These are phyloP conservation scores for Heritiera littoralis DNA, from an alignment of 345 rosid species.

Conservation along the genomic window DNA sequence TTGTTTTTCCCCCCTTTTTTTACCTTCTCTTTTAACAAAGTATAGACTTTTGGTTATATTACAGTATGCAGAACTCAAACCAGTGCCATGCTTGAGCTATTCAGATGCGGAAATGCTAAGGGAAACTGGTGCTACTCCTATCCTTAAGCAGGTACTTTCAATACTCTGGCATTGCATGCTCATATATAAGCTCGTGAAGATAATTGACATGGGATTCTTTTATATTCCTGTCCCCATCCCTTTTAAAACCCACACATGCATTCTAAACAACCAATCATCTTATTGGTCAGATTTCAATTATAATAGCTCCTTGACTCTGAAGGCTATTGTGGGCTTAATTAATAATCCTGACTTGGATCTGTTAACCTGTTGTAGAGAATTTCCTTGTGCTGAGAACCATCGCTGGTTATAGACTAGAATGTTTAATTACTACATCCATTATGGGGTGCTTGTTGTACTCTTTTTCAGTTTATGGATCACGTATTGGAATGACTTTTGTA, in stretches of 20 bases:
- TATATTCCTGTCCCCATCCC: background rate
- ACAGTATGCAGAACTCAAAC: conserved; percentile 97
- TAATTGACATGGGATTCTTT: background rate
- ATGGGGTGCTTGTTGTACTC: background rate
- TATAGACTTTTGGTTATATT: conserved; percentile 22
- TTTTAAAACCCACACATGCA: background rate
- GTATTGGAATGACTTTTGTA: conserved; percentile 19
- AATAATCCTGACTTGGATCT: background rate
- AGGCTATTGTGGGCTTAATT: background rate
- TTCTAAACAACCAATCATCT: background rate
- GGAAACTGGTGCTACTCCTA: conserved; percentile 76
- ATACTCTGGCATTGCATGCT: background rate
- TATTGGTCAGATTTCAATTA: background rate
- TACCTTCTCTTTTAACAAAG: background rate
- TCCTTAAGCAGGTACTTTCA: conserved; percentile 75
- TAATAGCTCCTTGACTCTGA: background rate
- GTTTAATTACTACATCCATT: background rate
- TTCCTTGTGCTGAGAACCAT: background rate
- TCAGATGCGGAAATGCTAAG: conserved; percentile 71
- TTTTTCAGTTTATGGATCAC: background rate
- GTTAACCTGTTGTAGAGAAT: background rate
- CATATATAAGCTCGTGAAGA: background rate
- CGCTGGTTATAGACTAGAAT: background rate
- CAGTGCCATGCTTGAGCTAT: conserved; percentile 89
- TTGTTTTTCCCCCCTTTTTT: background rate